Evolutionary conservation across 495 filamentous ascomycete genomes (phyloP).

Genomic region (Penicillium daleae): DNA sequence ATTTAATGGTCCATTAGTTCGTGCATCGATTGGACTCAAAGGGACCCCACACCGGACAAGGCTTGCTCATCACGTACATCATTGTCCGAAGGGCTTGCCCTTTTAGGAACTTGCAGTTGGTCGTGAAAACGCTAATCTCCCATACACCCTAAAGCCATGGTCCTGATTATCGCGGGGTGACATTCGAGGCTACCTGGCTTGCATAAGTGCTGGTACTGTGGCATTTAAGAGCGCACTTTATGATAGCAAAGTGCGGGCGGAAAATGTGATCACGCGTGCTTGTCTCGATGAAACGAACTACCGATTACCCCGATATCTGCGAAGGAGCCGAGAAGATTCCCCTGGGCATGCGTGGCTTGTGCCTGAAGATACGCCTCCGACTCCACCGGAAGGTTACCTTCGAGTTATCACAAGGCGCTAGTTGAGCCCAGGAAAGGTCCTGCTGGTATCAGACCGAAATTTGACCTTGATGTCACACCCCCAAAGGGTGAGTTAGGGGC

Average conservation of each 20-base stretch:
- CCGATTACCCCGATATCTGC: not conserved
- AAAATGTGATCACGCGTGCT: not conserved
- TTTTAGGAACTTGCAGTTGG: not conserved
- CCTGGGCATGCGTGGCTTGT: not conserved
- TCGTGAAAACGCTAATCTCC: not conserved
- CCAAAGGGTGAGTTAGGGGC: not conserved
- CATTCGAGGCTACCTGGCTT: conserved; percentile 2
- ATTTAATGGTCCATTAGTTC: not conserved
- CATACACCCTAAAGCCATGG: not conserved
- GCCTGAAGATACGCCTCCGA: not conserved
- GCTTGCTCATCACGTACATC: not conserved
- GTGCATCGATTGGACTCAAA: not conserved
- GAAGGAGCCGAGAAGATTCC: not conserved
- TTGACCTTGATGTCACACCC: not conserved
- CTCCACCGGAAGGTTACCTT: not conserved
- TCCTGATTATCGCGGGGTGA: not conserved
- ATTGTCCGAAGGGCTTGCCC: not conserved
- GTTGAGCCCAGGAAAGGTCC: not conserved
- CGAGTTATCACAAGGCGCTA: not conserved
- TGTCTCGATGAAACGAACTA: not conserved
- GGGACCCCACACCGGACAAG: not conserved
- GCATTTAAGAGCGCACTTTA: not conserved
- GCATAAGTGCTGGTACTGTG: conserved; percentile 6
- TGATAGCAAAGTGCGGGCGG: not conserved
- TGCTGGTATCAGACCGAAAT: not conserved